Evolutionary conservation across 2,329 filamentous ascomycete species (phyloP).

Genomic region (Penicillium sp.): DNA sequence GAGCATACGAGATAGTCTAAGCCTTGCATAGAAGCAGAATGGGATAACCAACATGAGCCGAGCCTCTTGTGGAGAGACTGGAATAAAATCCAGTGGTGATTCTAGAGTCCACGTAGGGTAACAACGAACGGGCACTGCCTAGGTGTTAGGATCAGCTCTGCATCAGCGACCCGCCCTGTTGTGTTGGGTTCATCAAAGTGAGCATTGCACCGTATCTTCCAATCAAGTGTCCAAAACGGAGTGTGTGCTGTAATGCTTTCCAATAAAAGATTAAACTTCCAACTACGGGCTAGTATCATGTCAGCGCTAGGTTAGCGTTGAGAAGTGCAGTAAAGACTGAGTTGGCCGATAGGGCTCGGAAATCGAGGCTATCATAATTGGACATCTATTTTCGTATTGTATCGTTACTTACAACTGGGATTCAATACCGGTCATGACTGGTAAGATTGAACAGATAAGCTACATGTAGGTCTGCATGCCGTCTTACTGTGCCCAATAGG

Average conservation of each 20-base stretch:
- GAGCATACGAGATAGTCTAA: constrained; percentile 6
- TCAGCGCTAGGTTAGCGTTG: background rate
- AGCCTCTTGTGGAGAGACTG: constrained; percentile 4
- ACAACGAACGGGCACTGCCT: background rate
- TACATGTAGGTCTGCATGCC: background rate
- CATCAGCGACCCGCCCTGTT: background rate
- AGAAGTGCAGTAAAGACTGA: background rate
- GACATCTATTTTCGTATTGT: background rate
- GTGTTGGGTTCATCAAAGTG: background rate
- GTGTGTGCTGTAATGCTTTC: background rate
- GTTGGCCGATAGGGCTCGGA: background rate
- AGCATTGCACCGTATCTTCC: constrained; percentile 5
- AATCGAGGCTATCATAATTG: constrained; percentile 1
- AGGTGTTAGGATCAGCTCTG: background rate
- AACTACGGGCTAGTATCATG: background rate
- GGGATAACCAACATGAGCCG: background rate
- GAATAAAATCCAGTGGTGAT: background rate
- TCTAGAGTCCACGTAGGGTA: background rate
- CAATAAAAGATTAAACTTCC: background rate
- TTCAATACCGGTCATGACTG: background rate
- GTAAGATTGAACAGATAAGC: background rate
- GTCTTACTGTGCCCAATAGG: background rate
- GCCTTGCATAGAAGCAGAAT: constrained; percentile 4
- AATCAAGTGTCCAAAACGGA: background rate
- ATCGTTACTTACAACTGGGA: background rate